Conservation (phyloP, 441 rosid genomes). For the Mallotus repandus region DNA sequence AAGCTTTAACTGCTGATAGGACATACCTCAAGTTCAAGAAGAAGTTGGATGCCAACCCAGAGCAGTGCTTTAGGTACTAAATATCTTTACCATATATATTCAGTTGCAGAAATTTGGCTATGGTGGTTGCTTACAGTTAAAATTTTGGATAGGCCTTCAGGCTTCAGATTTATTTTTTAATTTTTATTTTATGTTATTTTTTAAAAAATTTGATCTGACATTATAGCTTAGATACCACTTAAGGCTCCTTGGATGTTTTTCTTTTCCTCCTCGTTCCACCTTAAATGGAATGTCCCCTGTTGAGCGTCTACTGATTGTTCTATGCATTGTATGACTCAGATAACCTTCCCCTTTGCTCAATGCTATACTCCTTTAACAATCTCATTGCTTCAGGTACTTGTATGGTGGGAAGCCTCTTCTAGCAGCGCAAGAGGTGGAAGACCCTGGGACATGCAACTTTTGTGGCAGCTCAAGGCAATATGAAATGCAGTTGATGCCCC, state of each 20-base stretch:
- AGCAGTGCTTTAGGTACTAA: slow-evolving; percentile 85
- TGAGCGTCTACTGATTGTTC: background rate
- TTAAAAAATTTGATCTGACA: no score
- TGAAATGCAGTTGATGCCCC: slow-evolving; percentile 92
- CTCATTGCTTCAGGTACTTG: slow-evolving; percentile 45
- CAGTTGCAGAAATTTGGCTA: slow-evolving; percentile 3
- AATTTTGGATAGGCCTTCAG: background rate
- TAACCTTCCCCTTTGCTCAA: background rate
- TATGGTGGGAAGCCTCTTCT: slow-evolving; percentile 70
- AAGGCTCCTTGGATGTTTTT: background rate
- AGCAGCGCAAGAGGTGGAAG: slow-evolving; percentile 40
- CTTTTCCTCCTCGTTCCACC: no score
- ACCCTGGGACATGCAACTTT: slow-evolving; percentile 47
- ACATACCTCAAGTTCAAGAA: slow-evolving; percentile 86
- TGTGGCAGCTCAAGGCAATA: slow-evolving; percentile 64
- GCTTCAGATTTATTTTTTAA: background rate
- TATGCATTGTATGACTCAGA: background rate
- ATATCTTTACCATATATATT: background rate
- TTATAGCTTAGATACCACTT: background rate
- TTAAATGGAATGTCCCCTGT: background rate
- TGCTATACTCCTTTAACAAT: background rate
- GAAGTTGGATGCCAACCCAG: slow-evolving; percentile 68
- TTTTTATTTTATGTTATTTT: no score
- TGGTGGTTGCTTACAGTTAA: background rate
- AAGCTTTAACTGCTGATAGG: slow-evolving; percentile 77